These are phyloP conservation scores for Xeromyces bisporus DNA, from an alignment of 495 filamentous ascomycete species.

Conservation along the genomic window DNA sequence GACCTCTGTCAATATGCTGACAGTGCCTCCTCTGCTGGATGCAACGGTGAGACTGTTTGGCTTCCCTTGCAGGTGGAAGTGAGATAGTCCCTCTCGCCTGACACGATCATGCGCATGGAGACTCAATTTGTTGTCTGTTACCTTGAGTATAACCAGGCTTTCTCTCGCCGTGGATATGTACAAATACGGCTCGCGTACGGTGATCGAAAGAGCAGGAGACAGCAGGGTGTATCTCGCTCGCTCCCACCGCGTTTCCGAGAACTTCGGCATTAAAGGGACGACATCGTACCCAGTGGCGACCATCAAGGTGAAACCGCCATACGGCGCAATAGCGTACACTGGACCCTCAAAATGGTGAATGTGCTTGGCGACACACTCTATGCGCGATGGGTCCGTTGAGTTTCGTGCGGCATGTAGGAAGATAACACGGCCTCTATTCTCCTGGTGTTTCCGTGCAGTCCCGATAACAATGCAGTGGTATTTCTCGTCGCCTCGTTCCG, in stretches of 20 bases:
- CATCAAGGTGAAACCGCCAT: constrained; percentile 22
- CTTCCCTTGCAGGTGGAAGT: constrained; percentile 16
- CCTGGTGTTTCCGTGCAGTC: constrained; percentile 16
- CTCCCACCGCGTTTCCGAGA: constrained; percentile 16
- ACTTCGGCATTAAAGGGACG: constrained; percentile 18
- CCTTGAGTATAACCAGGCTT: constrained; percentile 22
- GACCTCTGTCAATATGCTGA: constrained; percentile 14
- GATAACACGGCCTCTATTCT: constrained; percentile 18
- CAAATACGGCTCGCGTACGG: constrained; percentile 19
- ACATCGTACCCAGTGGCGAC: constrained; percentile 22
- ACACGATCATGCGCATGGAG: constrained; percentile 17
- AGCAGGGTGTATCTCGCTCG: constrained; percentile 17
- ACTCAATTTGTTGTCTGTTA: constrained; percentile 14
- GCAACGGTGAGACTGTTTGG: constrained; percentile 14
- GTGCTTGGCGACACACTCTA: constrained; percentile 22
- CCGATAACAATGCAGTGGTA: constrained; percentile 33
- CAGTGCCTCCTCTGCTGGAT: constrained; percentile 20
- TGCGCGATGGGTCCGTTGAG: constrained; percentile 9
- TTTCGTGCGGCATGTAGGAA: constrained; percentile 19
- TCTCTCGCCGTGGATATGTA: constrained; percentile 28
- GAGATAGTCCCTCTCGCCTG: constrained; percentile 23
- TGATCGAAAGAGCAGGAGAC: constrained; percentile 28
- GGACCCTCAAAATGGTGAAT: constrained; percentile 18
- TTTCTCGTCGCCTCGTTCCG: constrained; percentile 18
- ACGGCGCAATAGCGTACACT: constrained; percentile 28